Base-by-base conservation (phyloP, 1,139 yeast species). In the Lizanozyma gosingica region DNA sequence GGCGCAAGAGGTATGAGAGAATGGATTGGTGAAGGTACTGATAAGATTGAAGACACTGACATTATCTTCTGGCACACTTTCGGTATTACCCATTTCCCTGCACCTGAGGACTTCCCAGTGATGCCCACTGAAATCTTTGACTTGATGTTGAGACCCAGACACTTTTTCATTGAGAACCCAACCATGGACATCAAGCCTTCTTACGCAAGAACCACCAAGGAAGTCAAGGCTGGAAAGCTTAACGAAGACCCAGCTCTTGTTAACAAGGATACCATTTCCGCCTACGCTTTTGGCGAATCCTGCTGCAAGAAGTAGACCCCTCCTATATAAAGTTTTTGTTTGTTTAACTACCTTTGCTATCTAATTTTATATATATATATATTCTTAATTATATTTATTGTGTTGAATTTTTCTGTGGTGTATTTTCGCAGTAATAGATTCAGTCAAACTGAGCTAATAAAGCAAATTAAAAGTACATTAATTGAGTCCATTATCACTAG, bases 81-180 rank as follows among this genome's bases (percentile, higher is more conserved):
- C 56, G 94, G 94, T 54, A 76, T 83, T 49, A 80, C 92, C 36
- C 94, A 83, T 57, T 80, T 83, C 76, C 94, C 94, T 45, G 80
- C 90, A 11, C 92, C 94, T 45, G 94, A 83, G 66, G 94, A 83
- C 63, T 84, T 83, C 80, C 92, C 94, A 45, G 77, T 84, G 50
- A 83, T 83, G 94, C 94, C 94, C 39, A 82, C 88, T 35, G 94
- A 83, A 63, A 82, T 85, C 53, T 79, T 82, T 54, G 78, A 81
- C 46, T 68, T 84, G 50, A 69, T 80, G 67, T 67, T 83, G 59
- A 75, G 92, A 60, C 94, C 94, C 51, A 73, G 92, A 59, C 80
- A 83, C 62, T 77, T 83, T 65, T 83, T 83, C 70, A 64, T 70
- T 35, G 84, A 80, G 59, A 83, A 83, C 58, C 94, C 94, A 33